Evolutionary conservation across 352 stramenopile species (phyloP).

Genomic region (Globisporangium lucens): DNA sequence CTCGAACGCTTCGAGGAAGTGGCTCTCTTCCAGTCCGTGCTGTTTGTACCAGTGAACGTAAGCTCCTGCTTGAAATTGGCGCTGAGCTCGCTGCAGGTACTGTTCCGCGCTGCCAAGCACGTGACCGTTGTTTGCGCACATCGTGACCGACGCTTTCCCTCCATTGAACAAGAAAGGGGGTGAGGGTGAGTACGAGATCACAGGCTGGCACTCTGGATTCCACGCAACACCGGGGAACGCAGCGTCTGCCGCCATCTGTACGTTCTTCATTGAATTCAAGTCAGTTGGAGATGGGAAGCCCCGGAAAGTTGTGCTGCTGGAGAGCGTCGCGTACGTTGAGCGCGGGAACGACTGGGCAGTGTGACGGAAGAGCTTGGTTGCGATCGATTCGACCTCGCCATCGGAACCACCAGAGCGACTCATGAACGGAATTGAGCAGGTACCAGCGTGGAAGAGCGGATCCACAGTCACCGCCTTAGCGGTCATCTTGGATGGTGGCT

Average conservation of each 20-base stretch:
- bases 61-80: slow-evolving; percentile 31
- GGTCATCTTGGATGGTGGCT: background rate
- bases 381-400: background rate
- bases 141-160: slow-evolving; percentile 19
- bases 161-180: slow-evolving; percentile 19
- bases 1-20: slow-evolving; percentile 35
- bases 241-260: slow-evolving; percentile 6
- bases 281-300: slow-evolving; percentile 9
- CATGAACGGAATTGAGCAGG: slow-evolving; percentile 1
- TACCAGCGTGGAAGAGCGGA: slow-evolving; percentile 16
- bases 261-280: background rate
- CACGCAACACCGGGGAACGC: slow-evolving; percentile 15
- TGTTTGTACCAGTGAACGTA: slow-evolving; percentile 49
- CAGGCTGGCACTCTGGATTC: slow-evolving; percentile 6
- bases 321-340: background rate
- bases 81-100: slow-evolving; percentile 30
- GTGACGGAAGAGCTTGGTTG: slow-evolving; percentile 14
- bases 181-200: slow-evolving; percentile 11
- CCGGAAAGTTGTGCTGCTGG: slow-evolving; percentile 5
- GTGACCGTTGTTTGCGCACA: slow-evolving; percentile 35
- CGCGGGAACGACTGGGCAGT: slow-evolving; percentile 19
- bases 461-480: background rate
- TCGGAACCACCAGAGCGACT: background rate
- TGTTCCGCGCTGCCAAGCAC: slow-evolving; percentile 24
- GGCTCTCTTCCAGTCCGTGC: slow-evolving; percentile 34